Base-by-base conservation (phyloP, 495 filamentous ascomycete genomes). In the Platismatia glauca region DNA sequence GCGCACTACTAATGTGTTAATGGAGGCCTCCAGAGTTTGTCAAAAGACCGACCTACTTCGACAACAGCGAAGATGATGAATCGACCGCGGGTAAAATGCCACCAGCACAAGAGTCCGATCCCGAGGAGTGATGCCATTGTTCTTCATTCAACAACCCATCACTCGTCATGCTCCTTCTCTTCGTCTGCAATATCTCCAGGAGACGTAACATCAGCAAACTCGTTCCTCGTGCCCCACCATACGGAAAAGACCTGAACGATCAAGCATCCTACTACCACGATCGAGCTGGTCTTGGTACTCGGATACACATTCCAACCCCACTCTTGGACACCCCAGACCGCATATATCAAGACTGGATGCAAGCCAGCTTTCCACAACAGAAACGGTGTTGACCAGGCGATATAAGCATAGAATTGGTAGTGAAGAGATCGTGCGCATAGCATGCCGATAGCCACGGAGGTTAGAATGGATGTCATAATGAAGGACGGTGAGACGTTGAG, bases 291-390 rank as follows among this genome's bases (percentile, higher is more conserved):
- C 58, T 86, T 75, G 33, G 91, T 96, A 71, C 91, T 96, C n/a
- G 94, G 94, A 74, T 86, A 98, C 3, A 90, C 84, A 70, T 97
- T 96, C 94, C 94, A 98, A 13, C 89, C 91, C 90, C 89, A 93
- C 69, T 98, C 94, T 72, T 98, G 94, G 53, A 82, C 78, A 11
- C 78, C 86, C 92, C 93, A 98, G 2, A 91, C 67, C 4, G 69
- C 72, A 70, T 85, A 89, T 66, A 90, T 83, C 46, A 90, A 67
- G 13, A 89, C 64, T 8, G 91, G 90, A 68, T 91, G 87, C 63
- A 88, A 67, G 6, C 87, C 86, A 61, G 85, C 84, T 61, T 84
- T 84, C 91, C 92, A 97, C 55, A 97, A 81, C 27, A 98, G 82
- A 72, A 90, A 96, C 0, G 94, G 94, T 9, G 91, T 91, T 16